Percentiles rank a stretch among this genome's conserved stretches.
phyloP scores from a whole-genome alignment of 495 filamentous ascomycete species.

The Sabuloglossum arenarium region DNA sequence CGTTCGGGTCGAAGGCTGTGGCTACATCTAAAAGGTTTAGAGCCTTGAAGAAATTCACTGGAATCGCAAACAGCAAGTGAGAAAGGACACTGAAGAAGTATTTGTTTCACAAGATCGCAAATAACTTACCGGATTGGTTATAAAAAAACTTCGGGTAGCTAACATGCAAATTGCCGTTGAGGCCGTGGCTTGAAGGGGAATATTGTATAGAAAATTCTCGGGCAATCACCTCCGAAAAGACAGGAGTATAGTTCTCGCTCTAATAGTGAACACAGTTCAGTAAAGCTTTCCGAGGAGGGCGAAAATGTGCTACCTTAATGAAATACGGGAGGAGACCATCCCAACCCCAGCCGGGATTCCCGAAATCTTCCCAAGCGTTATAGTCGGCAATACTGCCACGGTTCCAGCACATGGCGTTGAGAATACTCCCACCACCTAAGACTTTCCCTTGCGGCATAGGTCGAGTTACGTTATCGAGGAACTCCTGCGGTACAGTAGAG shows the following conservation, averaged over 20 bases:
- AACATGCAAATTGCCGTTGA: conserved; percentile 24
- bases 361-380: conserved; percentile 35
- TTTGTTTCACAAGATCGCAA: too few relatives aligned
- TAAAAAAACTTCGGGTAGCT: conserved; percentile 31
- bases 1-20: conserved; percentile 23
- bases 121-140: too few relatives aligned
- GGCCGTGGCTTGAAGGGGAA: conserved; percentile 24
- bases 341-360: conserved; percentile 47
- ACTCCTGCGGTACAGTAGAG: conserved; percentile 15
- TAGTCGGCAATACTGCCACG: conserved; percentile 23
- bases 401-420: conserved; percentile 20
- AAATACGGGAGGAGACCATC: conserved; percentile 35
- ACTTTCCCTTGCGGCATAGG: conserved; percentile 16
- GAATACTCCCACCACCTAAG: conserved; percentile 16
- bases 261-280: neutral
- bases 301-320: conserved; percentile 19
- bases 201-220: conserved; percentile 20
- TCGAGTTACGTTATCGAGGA: conserved; percentile 13
- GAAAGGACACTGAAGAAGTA: neutral
- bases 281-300: neutral
- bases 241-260: conserved; percentile 23
- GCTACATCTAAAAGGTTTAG: conserved; percentile 29
- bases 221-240: conserved; percentile 14
- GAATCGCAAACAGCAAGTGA: neutral
- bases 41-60: conserved; percentile 30